A percentile compares a stretch with the other conserved stretches of the same genome.
phyloP scores from a whole-genome alignment of 108 stramenopile genomes.

The Phaeodactylum tricornutum region DNA sequence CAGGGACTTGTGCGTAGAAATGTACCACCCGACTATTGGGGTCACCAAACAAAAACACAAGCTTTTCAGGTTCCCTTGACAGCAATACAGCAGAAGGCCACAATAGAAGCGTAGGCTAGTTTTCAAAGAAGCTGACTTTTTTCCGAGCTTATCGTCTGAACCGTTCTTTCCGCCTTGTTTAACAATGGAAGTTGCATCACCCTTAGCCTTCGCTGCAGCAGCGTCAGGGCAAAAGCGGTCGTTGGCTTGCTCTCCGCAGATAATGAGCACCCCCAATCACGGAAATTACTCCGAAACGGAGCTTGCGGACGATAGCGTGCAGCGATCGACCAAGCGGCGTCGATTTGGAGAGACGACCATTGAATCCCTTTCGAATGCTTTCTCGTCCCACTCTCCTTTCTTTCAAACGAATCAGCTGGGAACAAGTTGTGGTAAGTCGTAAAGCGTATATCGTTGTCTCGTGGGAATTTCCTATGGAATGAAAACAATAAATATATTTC shows the following conservation, averaged over 20 bases:
- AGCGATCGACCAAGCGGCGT: neutral
- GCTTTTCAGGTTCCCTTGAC: no score
- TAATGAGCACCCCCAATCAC: constrained; percentile 14
- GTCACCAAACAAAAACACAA: no score
- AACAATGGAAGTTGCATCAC: constrained; percentile 72
- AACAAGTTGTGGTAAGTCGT: neutral
- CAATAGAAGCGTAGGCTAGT: no score
- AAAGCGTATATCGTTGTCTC: neutral
- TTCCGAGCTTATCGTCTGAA: no score
- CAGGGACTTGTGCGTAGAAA: no score
- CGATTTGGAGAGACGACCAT: neutral
- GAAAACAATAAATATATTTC: no score
- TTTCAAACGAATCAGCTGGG: constrained; percentile 1
- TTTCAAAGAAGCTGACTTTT: no score
- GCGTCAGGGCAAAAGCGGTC: constrained; percentile 45
- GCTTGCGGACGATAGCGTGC: constrained; percentile 2
- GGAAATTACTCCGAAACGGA: constrained; percentile 2
- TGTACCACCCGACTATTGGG: no score
- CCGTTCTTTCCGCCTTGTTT: no score
- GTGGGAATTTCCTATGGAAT: neutral
- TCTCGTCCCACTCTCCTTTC: neutral
- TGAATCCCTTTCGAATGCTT: neutral
- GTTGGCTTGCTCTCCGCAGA: constrained; percentile 40
- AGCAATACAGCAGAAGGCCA: no score
- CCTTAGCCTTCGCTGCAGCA: constrained; percentile 32